These are phyloP conservation scores for Pulveroboletus ravenelii DNA, from an alignment of 768 basidiomycete species.

Conservation along the genomic window DNA sequence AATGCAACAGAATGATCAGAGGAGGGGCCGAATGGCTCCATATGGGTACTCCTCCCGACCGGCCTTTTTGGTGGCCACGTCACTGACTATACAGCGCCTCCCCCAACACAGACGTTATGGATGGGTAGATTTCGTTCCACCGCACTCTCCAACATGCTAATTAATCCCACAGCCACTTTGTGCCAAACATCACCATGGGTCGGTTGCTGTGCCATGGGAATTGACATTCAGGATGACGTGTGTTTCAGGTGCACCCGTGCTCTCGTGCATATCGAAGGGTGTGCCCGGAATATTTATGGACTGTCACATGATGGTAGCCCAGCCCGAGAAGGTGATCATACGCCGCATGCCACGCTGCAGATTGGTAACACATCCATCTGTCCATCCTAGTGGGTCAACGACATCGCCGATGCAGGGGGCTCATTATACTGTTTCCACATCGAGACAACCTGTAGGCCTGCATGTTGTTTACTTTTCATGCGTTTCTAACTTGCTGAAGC, in stretches of 20 bases:
- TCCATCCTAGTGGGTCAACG: conserved; percentile 80
- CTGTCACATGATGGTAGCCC: conserved; percentile 99
- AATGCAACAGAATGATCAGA: conserved; percentile 96
- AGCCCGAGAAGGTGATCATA: conserved; percentile 76
- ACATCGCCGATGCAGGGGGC: conserved; percentile 94
- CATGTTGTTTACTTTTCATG: not conserved
- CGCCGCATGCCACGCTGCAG: not conserved
- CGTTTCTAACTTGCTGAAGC: conserved; percentile 38
- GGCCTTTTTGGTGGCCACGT: conserved; percentile 7
- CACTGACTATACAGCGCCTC: conserved; percentile 5
- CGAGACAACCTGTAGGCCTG: conserved; percentile 77
- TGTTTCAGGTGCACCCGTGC: conserved; percentile 73
- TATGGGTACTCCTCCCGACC: conserved; percentile 59
- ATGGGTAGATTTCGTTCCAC: conserved; percentile 56
- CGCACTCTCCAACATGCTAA: not conserved
- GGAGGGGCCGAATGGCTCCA: conserved; percentile 97
- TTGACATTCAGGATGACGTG: conserved; percentile 9
- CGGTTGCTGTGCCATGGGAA: conserved; percentile 18
- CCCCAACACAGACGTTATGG: conserved; percentile 85
- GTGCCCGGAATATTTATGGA: conserved; percentile 99
- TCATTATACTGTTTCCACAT: conserved; percentile 95
- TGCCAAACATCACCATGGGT: conserved; percentile 99
- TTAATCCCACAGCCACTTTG: conserved; percentile 72
- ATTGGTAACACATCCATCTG: not conserved
- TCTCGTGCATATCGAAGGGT: conserved; percentile 77